Evolutionary conservation across 768 basidiomycete genomes (phyloP).

Genomic region (Rhodotorula paludigena): DNA sequence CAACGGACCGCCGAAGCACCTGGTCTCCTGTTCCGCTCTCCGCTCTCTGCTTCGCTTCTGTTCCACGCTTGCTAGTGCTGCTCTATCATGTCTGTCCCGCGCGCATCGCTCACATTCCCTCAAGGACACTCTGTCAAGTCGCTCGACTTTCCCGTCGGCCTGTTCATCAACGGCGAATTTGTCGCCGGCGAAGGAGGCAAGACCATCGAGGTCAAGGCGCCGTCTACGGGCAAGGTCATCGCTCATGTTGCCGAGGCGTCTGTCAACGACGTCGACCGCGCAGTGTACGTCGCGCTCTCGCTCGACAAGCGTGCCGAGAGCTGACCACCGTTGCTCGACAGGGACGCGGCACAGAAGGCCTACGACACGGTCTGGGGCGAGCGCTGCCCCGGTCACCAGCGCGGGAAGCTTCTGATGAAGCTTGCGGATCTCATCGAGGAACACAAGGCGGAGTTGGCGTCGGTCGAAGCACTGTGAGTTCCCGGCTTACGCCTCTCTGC

Average conservation of each 20-base stretch:
- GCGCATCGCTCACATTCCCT: constrained; percentile 41
- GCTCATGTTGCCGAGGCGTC: constrained; percentile 47
- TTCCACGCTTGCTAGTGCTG: not conserved
- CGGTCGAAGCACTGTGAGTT: constrained; percentile 56
- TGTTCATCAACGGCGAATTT: constrained; percentile 69
- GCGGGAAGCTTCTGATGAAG: constrained; percentile 53
- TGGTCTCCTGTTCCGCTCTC: too few species aligned
- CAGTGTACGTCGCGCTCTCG: too few species aligned
- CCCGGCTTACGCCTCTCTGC: too few species aligned
- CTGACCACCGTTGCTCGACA: too few species aligned
- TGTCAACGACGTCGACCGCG: constrained; percentile 63
- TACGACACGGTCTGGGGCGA: constrained; percentile 67
- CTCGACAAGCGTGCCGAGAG: too few species aligned
- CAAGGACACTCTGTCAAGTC: constrained; percentile 20
- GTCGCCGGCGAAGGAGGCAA: constrained; percentile 56
- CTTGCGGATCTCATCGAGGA: constrained; percentile 62
- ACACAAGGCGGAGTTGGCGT: constrained; percentile 62
- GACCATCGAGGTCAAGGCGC: constrained; percentile 60
- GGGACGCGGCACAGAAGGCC: constrained; percentile 58
- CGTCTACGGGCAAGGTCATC: constrained; percentile 61
- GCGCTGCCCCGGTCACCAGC: constrained; percentile 55
- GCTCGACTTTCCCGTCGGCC: constrained; percentile 55
- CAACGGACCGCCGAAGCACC: too few species aligned
- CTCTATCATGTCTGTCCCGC: not conserved
- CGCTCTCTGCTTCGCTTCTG: too few species aligned